These are phyloP conservation scores for Diaporthe capsici DNA, from an alignment of 2,329 filamentous ascomycete genomes.

Conservation along the genomic window DNA sequence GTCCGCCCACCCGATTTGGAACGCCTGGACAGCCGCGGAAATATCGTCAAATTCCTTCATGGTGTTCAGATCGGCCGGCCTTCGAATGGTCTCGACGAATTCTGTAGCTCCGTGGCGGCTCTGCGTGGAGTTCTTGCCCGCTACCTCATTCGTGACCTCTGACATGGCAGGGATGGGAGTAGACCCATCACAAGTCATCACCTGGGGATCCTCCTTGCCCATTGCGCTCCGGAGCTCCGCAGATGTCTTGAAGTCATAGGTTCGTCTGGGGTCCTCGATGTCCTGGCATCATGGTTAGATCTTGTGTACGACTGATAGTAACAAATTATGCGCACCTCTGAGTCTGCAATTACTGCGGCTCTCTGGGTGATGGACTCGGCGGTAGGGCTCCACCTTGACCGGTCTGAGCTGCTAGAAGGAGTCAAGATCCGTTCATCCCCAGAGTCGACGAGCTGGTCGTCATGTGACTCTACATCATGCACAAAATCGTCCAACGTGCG, in stretches of 20 bases:
- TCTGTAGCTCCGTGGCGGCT: background rate
- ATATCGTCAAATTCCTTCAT: too few species aligned
- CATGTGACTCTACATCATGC: background rate
- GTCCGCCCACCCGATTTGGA: too few species aligned
- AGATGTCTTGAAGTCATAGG: background rate
- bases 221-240: too few species aligned
- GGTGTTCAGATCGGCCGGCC: background rate
- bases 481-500: background rate
- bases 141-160: background rate
- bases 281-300: background rate
- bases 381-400: too few species aligned
- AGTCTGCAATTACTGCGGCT: background rate
- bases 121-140: background rate
- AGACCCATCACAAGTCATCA: too few species aligned
- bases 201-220: too few species aligned
- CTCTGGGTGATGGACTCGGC: too few species aligned
- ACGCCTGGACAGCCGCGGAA: too few species aligned
- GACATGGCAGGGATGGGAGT: background rate
- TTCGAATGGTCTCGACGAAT: background rate
- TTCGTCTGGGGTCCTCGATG: background rate
- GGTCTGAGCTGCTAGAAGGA: background rate
- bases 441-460: too few species aligned
- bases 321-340: background rate
- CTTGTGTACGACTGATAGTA: too few species aligned
- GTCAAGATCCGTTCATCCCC: too few species aligned